Conservation (phyloP, 2,329 filamentous ascomycete species). For the Diaporthe sp. region DNA sequence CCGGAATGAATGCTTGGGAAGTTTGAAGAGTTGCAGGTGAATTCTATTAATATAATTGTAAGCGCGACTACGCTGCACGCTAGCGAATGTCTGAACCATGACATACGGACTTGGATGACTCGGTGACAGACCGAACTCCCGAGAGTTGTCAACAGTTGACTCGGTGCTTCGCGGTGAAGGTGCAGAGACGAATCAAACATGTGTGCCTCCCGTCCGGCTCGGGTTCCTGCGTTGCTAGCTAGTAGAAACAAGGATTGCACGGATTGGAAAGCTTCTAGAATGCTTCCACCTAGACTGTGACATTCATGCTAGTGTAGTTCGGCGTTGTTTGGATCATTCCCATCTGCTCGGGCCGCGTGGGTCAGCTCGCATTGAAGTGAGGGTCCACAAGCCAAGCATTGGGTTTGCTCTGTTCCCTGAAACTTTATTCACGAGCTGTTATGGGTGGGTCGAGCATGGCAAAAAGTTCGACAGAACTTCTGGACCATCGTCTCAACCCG, state of each 20-base stretch:
- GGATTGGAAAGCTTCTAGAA: constrained; percentile 23
- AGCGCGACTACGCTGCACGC: neutral
- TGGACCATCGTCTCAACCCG: neutral
- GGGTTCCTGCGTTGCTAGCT: neutral
- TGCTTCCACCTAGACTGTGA: constrained; percentile 23
- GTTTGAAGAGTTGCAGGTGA: neutral
- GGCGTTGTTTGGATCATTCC: constrained; percentile 1
- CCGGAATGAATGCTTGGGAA: neutral
- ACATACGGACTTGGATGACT: constrained; percentile 3
- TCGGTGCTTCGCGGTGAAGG: neutral
- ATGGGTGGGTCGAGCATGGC: constrained; percentile 14
- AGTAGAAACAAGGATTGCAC: neutral
- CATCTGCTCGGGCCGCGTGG: constrained; percentile 29
- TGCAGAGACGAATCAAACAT: neutral
- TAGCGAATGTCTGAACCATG: neutral
- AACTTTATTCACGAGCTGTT: constrained; percentile 13
- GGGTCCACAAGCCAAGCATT: constrained; percentile 25
- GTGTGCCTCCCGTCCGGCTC: neutral
- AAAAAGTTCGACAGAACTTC: constrained; percentile 15
- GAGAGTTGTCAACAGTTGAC: neutral
- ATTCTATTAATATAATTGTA: neutral
- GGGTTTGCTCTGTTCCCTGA: constrained; percentile 22
- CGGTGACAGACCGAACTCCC: neutral
- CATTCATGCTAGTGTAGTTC: constrained; percentile 7
- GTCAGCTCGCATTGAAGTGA: constrained; percentile 28